Evolutionary conservation across 1,284 basidiomycete species (phyloP).

Genomic region (Chondrostereum purpureum): DNA sequence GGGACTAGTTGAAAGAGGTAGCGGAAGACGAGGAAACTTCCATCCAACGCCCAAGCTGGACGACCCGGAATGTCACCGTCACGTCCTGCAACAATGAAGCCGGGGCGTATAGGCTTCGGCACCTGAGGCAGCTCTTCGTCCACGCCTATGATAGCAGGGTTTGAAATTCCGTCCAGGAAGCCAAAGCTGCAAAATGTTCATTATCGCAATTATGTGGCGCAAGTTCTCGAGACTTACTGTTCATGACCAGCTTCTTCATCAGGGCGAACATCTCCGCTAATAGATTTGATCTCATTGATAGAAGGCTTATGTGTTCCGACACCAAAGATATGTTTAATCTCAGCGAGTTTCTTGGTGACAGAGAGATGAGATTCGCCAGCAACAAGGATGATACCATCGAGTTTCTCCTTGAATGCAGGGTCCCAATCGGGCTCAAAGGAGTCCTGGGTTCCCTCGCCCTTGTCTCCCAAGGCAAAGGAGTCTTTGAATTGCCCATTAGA

Average conservation of each 20-base stretch:
- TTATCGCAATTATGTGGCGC: neutral
- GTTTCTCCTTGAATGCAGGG: constrained; percentile 25
- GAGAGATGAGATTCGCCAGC: constrained; percentile 27
- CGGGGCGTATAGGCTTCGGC: constrained; percentile 30
- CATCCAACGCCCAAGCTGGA: constrained; percentile 43
- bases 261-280: constrained; percentile 30
- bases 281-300: constrained; percentile 23
- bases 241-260: constrained; percentile 28
- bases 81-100: constrained; percentile 32
- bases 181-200: constrained; percentile 24
- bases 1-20: constrained; percentile 49
- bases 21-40: constrained; percentile 51
- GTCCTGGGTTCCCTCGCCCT: constrained; percentile 18
- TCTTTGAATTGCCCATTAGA: constrained; percentile 23
- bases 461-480: constrained; percentile 24
- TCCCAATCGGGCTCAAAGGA: constrained; percentile 30
- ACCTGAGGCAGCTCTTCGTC: constrained; percentile 30
- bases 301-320: constrained; percentile 18
- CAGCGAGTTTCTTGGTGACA: constrained; percentile 21
- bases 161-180: constrained; percentile 40
- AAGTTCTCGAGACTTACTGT: constrained; percentile 22
- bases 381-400: constrained; percentile 29
- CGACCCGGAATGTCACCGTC: constrained; percentile 28
- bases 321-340: constrained; percentile 26
- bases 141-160: constrained; percentile 35